Evolutionary conservation across 164 flowering plant genomes (phyloP).

Genomic region (Liriodendron chinense): DNA sequence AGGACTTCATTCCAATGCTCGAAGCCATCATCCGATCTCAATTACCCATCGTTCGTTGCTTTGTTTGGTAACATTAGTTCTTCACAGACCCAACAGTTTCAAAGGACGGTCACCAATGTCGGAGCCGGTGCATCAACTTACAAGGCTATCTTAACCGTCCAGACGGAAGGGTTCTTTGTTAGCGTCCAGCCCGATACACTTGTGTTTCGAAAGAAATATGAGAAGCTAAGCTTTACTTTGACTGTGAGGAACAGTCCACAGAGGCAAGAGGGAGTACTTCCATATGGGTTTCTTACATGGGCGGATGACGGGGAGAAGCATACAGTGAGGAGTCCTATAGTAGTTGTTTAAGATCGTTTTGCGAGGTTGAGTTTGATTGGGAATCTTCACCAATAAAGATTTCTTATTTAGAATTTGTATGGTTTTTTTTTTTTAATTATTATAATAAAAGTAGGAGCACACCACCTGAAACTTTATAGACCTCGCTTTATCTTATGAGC

Average conservation of each 20-base stretch:
- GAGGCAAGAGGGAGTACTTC: neutral
- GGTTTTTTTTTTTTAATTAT: too few relatives aligned
- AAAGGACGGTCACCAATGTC: conserved; percentile 48
- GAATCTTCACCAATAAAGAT: neutral
- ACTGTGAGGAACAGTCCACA: conserved; percentile 10
- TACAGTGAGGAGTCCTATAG: conserved; percentile 55
- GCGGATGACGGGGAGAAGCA: conserved; percentile 32
- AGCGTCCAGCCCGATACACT: conserved; percentile 28
- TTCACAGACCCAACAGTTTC: conserved; percentile 9
- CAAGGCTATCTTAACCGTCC: conserved; percentile 25
- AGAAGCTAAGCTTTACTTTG: conserved; percentile 36
- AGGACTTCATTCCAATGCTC: conserved; percentile 20
- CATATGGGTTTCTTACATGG: conserved; percentile 42
- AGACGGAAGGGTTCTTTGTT: conserved; percentile 21
- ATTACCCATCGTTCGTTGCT: conserved; percentile 56
- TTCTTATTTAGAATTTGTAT: too few relatives aligned
- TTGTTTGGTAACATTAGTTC: conserved; percentile 13
- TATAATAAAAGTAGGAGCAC: too few relatives aligned
- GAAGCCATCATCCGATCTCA: conserved; percentile 38
- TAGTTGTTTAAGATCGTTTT: conserved; percentile 10
- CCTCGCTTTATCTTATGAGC: too few relatives aligned
- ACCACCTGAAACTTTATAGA: too few relatives aligned
- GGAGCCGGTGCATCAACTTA: conserved; percentile 40
- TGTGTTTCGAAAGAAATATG: conserved; percentile 30
- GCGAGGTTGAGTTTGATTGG: neutral